phyloP scores from a whole-genome alignment of 2,329 filamentous ascomycete genomes.

The Alternaria triticina region DNA sequence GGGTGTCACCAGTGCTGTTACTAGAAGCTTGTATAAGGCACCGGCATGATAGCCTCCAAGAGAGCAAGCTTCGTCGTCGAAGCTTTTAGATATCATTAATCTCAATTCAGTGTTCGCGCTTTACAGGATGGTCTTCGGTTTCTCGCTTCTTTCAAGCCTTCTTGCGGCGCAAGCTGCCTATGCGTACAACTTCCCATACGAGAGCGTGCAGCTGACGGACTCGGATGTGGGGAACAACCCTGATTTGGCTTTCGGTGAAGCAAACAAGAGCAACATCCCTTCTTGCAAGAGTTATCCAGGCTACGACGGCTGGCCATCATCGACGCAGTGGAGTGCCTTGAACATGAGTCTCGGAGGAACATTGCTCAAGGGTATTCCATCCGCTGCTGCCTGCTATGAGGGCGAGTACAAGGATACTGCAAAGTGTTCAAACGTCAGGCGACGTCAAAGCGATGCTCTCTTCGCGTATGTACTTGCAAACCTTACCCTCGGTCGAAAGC shows the following conservation, averaged over 20 bases:
- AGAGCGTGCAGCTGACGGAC: slow-evolving; percentile 27
- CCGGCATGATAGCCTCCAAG: background rate
- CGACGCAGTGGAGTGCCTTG: slow-evolving; percentile 27
- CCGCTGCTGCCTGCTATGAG: slow-evolving; percentile 36
- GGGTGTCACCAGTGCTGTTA: background rate
- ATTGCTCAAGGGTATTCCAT: slow-evolving; percentile 31
- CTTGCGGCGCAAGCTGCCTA: slow-evolving; percentile 3
- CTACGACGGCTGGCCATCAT: slow-evolving; percentile 33
- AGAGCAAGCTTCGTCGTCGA: background rate
- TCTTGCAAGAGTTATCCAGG: slow-evolving; percentile 35
- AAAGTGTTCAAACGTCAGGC: slow-evolving; percentile 20
- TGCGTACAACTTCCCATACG: slow-evolving; percentile 35
- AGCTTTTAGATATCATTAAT: no score
- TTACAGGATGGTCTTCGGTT: background rate
- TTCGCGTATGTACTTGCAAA: slow-evolving; percentile 23
- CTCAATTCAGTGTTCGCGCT: background rate
- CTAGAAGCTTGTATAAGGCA: background rate
- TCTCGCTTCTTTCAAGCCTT: background rate
- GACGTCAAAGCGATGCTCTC: slow-evolving; percentile 16
- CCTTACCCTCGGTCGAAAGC: background rate
- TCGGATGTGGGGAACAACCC: slow-evolving; percentile 26
- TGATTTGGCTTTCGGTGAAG: slow-evolving; percentile 32
- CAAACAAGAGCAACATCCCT: slow-evolving; percentile 2
- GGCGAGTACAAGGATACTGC: slow-evolving; percentile 25
- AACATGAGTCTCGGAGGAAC: slow-evolving; percentile 30